These are phyloP conservation scores for Cryptococcus neoformans DNA, from an alignment of 1,284 basidiomycete genomes.

Conservation along the genomic window DNA sequence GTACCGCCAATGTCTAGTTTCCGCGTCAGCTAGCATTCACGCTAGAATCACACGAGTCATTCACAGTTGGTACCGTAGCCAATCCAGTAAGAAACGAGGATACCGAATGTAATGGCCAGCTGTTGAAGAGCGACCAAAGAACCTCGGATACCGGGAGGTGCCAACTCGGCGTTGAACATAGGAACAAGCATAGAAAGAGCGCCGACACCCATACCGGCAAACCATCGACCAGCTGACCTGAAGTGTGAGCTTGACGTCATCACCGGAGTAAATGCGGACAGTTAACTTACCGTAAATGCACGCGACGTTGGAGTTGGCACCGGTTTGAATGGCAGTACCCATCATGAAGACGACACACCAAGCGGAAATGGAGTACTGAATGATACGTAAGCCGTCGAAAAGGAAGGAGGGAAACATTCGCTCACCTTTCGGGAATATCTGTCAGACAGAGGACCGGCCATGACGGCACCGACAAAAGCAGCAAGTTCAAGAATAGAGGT, in stretches of 20 bases:
- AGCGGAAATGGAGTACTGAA: conserved; percentile 38
- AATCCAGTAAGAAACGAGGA: conserved; percentile 68
- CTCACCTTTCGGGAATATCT: conserved; percentile 38
- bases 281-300: conserved; percentile 36
- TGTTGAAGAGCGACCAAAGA: conserved; percentile 78
- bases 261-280: background rate
- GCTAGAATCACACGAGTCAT: conserved; percentile 1
- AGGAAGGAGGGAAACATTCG: background rate
- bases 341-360: conserved; percentile 48
- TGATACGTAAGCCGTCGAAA: background rate
- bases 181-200: conserved; percentile 47
- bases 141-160: conserved; percentile 77
- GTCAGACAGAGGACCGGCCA: conserved; percentile 44
- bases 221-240: conserved; percentile 35
- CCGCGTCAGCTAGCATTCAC: background rate
- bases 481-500: conserved; percentile 44
- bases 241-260: background rate
- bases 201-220: conserved; percentile 47
- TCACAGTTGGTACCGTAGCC: conserved; percentile 64
- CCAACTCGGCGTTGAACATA: conserved; percentile 69
- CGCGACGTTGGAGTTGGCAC: conserved; percentile 28
- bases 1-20: conserved; percentile 44
- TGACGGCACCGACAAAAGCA: conserved; percentile 40
- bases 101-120: conserved; percentile 64
- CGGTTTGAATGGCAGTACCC: conserved; percentile 40